phyloP scores from a whole-genome alignment of 2,329 filamentous ascomycete species.

The Exophiala sp. region DNA sequence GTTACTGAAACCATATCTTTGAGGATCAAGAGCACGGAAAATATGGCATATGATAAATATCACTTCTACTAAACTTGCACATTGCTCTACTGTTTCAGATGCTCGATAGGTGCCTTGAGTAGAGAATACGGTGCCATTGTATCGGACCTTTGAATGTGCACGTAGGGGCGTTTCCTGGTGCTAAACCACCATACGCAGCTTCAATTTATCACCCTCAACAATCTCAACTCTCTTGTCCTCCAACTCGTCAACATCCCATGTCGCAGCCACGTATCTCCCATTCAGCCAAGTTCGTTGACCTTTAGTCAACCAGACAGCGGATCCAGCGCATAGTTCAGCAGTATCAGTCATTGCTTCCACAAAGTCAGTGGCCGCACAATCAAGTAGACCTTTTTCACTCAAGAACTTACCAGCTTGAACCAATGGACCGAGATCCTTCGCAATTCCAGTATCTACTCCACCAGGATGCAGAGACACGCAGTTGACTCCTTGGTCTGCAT shows the following conservation, averaged over 20 bases:
- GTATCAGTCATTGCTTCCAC: background rate
- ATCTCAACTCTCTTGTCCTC: slow-evolving; percentile 2
- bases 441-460: background rate
- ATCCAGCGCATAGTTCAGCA: background rate
- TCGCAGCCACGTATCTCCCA: background rate
- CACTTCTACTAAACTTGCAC: too few species aligned
- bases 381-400: background rate
- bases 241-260: background rate
- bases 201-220: slow-evolving; percentile 5
- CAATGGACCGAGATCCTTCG: background rate
- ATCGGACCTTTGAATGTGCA: too few species aligned
- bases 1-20: background rate
- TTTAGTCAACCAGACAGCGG: background rate
- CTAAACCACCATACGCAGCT: too few species aligned
- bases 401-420: background rate
- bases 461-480: background rate
- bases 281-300: background rate
- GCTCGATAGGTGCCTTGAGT: too few species aligned
- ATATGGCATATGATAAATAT: too few species aligned
- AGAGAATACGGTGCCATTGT: too few species aligned
- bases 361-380: background rate
- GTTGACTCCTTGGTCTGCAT: background rate
- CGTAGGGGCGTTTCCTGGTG: too few species aligned
- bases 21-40: too few species aligned
- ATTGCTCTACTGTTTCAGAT: too few species aligned